A percentile compares a stretch with the other conserved stretches of the same genome.
Evolutionary conservation across 2,329 filamentous ascomycete genomes (phyloP).

Genomic region (Xylaria sp.): DNA sequence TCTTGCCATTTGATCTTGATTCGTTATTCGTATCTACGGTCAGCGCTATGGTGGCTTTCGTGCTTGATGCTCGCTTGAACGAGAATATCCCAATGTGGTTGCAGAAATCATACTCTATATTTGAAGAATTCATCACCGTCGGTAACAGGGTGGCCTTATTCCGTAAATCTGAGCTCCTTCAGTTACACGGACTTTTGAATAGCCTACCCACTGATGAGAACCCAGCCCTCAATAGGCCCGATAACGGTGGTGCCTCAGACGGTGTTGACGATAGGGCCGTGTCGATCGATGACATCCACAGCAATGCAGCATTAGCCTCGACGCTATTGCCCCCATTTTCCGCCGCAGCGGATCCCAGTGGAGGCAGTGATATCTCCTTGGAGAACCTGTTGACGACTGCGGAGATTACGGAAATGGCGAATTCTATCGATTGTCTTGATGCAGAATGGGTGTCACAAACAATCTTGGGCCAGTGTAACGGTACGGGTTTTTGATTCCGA

Average conservation of each 20-base stretch:
- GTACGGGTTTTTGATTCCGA: neutral
- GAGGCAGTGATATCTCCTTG: constrained; percentile 1
- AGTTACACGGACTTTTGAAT: constrained; percentile 1
- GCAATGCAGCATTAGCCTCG: neutral
- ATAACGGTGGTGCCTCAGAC: neutral
- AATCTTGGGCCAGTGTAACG: neutral
- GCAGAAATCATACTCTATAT: constrained; percentile 1
- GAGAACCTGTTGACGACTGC: constrained; percentile 1
- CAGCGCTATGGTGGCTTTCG: neutral
- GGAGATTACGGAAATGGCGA: constrained; percentile 1
- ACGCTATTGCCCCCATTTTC: neutral
- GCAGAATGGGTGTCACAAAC: neutral
- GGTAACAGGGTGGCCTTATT: neutral
- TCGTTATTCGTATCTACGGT: constrained; percentile 1
- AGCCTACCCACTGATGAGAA: neutral
- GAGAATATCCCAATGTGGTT: neutral
- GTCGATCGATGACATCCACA: neutral
- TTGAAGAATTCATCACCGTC: constrained; percentile 4
- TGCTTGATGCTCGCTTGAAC: neutral
- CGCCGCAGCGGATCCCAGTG: neutral
- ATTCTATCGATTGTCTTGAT: constrained; percentile 4
- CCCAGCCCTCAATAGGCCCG: neutral
- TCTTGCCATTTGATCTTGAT: constrained; percentile 5
- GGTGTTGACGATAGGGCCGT: neutral
- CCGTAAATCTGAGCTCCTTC: constrained; percentile 2